Base-by-base conservation (phyloP, 2,329 filamentous ascomycete genomes). In the Cryphonectria radicalis region DNA sequence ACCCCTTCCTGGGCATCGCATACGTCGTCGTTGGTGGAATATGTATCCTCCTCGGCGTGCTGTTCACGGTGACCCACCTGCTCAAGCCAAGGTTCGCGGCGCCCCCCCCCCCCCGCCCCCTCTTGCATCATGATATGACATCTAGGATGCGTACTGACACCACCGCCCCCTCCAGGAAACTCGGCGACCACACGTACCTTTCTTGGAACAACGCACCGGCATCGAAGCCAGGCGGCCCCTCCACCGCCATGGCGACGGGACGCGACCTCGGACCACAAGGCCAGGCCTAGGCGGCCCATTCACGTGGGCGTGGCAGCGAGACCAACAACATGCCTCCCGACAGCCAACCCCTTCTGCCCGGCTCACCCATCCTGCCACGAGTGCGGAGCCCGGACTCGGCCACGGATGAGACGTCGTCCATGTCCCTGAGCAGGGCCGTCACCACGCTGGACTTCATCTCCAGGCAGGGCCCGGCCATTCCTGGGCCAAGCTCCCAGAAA, bases 171-270 rank as follows among this genome's bases (percentile, higher is more conserved):
- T 8, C 8, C 75, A 95, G 96, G 78, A 99, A 98, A 92, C 89
- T 99, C 59, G 96, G 96, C 73, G 96, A 99, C 81, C 96, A 98
- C 82, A 98, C 94, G 11, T 98, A 99, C 80, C 88, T 99, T 65
- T 96, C 93, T 35, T 99, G 96, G 96, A 98, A 98, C 80, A 89
- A 89, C 71, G 83, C 82, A 0, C 85, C 86, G 1, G 78, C 82
- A 8, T 78, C 79, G 7, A 82, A 80, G 76, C 77, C 81, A 22
- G 78, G 78, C 13, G 81, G 82, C 50, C 80, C 83, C 37, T 77
- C 80, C 70, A 80, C 83, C 19, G 85, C 82, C 72, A 80, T 84
- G 77, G 84, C 86, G 40, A 84, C 85, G 35, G 89, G 90, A 72
- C 89, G 91, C 74, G 87, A 91, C 70, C 70, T 85, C 73, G 85